Evolutionary conservation across 371 early-diverging fungal species (phyloP), one percentile per base, ranked within the genome.

Genomic region (Mortierella sp.): DNA sequence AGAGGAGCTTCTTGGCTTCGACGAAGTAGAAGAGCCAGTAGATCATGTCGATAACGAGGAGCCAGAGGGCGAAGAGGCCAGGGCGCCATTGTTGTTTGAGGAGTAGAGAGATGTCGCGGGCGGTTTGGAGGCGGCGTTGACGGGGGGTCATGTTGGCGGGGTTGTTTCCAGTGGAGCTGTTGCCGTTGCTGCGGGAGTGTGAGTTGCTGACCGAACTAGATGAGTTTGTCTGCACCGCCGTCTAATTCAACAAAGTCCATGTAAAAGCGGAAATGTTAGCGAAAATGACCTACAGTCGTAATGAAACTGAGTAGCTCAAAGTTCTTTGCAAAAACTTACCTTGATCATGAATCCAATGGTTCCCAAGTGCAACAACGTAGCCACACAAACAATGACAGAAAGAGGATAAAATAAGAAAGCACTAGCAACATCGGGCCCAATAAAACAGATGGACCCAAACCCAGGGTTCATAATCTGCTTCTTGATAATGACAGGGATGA

Each of bases 51-150:
- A 75, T 72, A 51, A 76, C 46, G 16, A 86, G 58, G 4, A 79
- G 71, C 32, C 76, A 86, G 3, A 80, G 65, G 0, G 87, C 87
- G 24, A 86, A 75, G 2, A 80, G 63, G 29, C 87, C 87, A 1
- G 87, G 76, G 14, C 87, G 82, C 82, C 87, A 86, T 58, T 86
- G 87, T 35, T 86, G 79, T 51, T 82, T 82, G n/a, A 86, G 74
- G 7, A 86, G 41, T 0, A 16, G 78, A 0, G 87, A 82, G 21
- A 86, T 80, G 3, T 80, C 80, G 27, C 87, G 82, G 2, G 82
- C 82, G 2, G 79, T 82, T 43, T 75, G 80, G n/a, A 82, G 75
- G 16, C 87, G 82, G 16, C 75, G 79, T 43, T 74, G 77, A 7
- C 71, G 75, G 0, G 27, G 63, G 7, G 82, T 82, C 16, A 72